phyloP scores from a whole-genome alignment of 768 basidiomycete species.

The Rhizopogon rudus region DNA sequence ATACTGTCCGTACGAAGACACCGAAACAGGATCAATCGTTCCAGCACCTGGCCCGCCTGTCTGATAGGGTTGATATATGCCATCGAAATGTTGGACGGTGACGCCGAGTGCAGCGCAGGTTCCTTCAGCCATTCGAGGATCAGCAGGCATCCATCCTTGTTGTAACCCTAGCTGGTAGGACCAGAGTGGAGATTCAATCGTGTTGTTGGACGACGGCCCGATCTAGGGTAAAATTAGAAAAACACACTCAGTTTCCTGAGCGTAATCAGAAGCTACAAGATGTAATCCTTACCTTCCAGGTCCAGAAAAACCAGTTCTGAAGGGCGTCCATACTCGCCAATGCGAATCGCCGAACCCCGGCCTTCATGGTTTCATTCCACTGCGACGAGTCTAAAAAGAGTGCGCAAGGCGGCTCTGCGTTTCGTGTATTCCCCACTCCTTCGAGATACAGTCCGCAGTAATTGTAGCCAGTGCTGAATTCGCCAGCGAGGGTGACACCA shows the following conservation, averaged over 20 bases:
- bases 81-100: conserved; percentile 39
- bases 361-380: conserved; percentile 49
- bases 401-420: conserved; percentile 30
- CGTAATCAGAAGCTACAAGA: neutral
- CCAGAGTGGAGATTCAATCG: conserved; percentile 56
- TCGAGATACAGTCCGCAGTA: conserved; percentile 55
- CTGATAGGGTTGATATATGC: conserved; percentile 57
- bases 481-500: conserved; percentile 71
- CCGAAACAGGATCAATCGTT: conserved; percentile 38
- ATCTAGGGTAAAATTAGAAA: conserved; percentile 30
- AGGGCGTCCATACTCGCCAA: conserved; percentile 63
- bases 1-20: conserved; percentile 43
- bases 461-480: conserved; percentile 68
- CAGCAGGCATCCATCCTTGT: conserved; percentile 73
- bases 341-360: conserved; percentile 47
- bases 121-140: conserved; percentile 64
- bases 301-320: conserved; percentile 73
- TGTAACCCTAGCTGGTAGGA: conserved; percentile 65
- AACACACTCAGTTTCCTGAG: neutral
- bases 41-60: conserved; percentile 60
- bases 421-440: conserved; percentile 22
- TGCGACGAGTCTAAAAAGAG: conserved; percentile 44
- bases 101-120: conserved; percentile 55
- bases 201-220: conserved; percentile 50
- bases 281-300: conserved; percentile 54